A percentile compares a stretch with the other conserved stretches of the same genome.
Conservation (phyloP, 2,329 filamentous ascomycete genomes). For the Ophiocordyceps camponoti-rufipedis region DNA sequence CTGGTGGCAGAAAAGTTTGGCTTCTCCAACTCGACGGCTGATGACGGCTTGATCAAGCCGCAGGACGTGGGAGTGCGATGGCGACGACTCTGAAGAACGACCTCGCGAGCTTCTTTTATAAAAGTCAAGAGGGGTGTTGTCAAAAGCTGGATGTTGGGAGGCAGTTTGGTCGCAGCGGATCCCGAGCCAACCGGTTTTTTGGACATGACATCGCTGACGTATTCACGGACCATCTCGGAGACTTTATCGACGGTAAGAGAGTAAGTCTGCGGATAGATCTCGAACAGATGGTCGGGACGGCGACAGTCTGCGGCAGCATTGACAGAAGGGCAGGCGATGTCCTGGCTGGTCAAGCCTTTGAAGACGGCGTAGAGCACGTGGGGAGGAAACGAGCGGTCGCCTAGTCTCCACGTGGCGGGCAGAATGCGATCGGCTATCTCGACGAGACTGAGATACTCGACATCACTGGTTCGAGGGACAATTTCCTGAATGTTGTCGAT, state of each 20-base stretch:
- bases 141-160: background rate
- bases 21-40: slow-evolving; percentile 6
- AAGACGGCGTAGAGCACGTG: slow-evolving; percentile 52
- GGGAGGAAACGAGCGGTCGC: slow-evolving; percentile 19
- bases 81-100: slow-evolving; percentile 33
- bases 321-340: slow-evolving; percentile 38
- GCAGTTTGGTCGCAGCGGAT: background rate
- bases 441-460: slow-evolving; percentile 29
- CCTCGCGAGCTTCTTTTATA: slow-evolving; percentile 20
- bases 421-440: slow-evolving; percentile 30
- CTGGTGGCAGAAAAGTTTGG: slow-evolving; percentile 12
- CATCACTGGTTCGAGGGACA: slow-evolving; percentile 17
- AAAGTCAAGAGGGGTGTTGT: background rate
- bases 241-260: slow-evolving; percentile 13
- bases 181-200: background rate
- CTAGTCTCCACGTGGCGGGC: slow-evolving; percentile 14
- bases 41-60: slow-evolving; percentile 22
- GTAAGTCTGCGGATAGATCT: slow-evolving; percentile 25
- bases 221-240: slow-evolving; percentile 14
- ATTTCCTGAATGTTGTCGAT: slow-evolving; percentile 26
- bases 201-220: slow-evolving; percentile 6
- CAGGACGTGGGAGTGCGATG: slow-evolving; percentile 28
- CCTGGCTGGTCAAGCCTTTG: slow-evolving; percentile 39
- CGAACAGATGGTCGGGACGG: slow-evolving; percentile 38
- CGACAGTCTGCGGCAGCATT: slow-evolving; percentile 26